Conservation (phyloP, 1,139 yeast species). For the Pichia sp. region DNA sequence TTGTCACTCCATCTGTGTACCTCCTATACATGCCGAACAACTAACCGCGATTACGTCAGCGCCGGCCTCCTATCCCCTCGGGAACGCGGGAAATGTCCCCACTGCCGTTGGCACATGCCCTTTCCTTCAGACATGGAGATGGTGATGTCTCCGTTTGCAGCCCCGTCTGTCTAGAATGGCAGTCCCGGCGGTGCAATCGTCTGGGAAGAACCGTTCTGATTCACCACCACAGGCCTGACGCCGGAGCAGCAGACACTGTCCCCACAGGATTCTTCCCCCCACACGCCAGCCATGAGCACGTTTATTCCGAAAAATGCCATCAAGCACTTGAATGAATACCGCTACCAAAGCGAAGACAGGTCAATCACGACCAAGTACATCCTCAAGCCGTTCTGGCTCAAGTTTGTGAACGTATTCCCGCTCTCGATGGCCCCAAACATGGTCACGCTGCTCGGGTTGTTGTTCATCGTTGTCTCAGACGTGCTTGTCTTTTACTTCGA, state of each 20-base stretch:
- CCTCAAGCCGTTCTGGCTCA: slow-evolving; percentile 74
- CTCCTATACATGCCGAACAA: neutral
- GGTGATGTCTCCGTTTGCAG: no score
- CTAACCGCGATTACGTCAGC: neutral
- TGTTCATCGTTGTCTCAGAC: slow-evolving; percentile 64
- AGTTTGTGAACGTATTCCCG: slow-evolving; percentile 73
- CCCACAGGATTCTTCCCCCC: neutral
- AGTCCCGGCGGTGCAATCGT: no score
- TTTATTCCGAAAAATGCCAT: slow-evolving; percentile 29
- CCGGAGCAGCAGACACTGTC: neutral
- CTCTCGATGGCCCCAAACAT: slow-evolving; percentile 84
- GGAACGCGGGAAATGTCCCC: no score
- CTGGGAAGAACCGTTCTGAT: no score
- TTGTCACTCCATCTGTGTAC: neutral
- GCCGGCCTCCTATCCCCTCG: no score
- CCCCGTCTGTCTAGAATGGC: no score
- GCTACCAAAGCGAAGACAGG: slow-evolving; percentile 71
- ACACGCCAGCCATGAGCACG: slow-evolving; percentile 21
- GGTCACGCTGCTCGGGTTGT: slow-evolving; percentile 74
- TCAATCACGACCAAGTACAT: slow-evolving; percentile 71
- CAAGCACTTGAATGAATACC: slow-evolving; percentile 30
- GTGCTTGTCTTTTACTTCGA: slow-evolving; percentile 66
- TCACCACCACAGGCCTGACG: neutral
- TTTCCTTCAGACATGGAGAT: no score
- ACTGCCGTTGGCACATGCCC: no score